Evolutionary conservation across 768 basidiomycete genomes (phyloP), one percentile per base, ranked within the genome.

Genomic region (Scleroderma citrinum): DNA sequence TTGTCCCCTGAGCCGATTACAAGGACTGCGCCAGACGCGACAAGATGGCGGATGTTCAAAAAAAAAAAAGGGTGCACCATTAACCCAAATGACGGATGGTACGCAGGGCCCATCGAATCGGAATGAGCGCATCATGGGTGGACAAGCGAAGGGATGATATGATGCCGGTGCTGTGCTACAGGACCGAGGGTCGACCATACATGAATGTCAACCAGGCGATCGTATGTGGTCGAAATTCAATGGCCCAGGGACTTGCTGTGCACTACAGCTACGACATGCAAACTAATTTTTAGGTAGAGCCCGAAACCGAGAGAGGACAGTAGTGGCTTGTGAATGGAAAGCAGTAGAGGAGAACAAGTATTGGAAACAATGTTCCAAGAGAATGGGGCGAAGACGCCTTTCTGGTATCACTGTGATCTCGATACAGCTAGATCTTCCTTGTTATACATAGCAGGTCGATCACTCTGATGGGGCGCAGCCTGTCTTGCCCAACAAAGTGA

Each of bases 361-460:
- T 20, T 12, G 44, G 29, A 34, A 40, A 45, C 20, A 6, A 35
- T 36, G 42, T 53, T 32, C 44, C 48, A 30, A n/a, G 35, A n/a
- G 23, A 30, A 31, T 41, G 48, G 52, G 30, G 29, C 35, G 38
- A 55, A 47, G 29, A 35, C 36, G 23, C 51, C 36, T 52, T 55
- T 52, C 51, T 42, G 24, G 50, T 43, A 45, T 23, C 26, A 36
- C 24, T 29, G 17, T 20, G 41, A 54, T 50, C 52, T 50, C 5
- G 43, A 42, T 42, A 17, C 23, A 14, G 4, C 21, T 12, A 45
- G 55, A 56, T 56, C 55, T 50, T 34, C 29, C 47, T 39, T 26
- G 26, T 17, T 26, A n/a, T 42, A 42, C 40, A 49, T 47, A 38
- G 48, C 31, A 46, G 43, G 51, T 26, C 36, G 55, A 56, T 56